Evolutionary conservation across 2,329 filamentous ascomycete genomes (phyloP), one percentile per base, ranked within the genome.

Genomic region (Sclerotinia borealis): DNA sequence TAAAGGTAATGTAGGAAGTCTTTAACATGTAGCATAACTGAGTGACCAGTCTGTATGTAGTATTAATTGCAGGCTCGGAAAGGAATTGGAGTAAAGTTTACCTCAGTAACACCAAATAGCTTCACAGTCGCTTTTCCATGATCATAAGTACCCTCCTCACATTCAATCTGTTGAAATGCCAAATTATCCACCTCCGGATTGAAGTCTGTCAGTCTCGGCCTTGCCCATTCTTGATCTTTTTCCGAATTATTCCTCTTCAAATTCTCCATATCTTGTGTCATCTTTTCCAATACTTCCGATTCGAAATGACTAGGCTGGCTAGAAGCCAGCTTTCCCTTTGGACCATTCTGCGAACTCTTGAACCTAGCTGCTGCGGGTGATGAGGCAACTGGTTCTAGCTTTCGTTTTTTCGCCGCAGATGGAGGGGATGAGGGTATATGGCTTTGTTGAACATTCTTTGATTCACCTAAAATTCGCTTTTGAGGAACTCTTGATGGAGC

Each of bases 1-100:
- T 96, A 99, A 63, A 99, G 85, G 74, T 99, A 99, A 75, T 99
- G 95, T 70, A 92, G 88, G 77, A 99, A 99, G 73, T 92, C 91
- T 19, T 91, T 96, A 67, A 99, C 93, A 75, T 99, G 95, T 15
- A 99, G 81, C 76, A 99, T 85, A 45, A 96, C 92, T 3, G 95
- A 99, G 76, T 99, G 89, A 61, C 95, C 95, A 65, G 80, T 75
- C 71, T 85, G 77, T 1, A 62, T 37, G 60, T 50, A 29, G 49
- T 60, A 58, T 72, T 61, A 72, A 67, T 52, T 52, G 27, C 29
- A 19, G 62, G n/a, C 37, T 10, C 49, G 43, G 47, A 29, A 22
- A 56, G 25, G 45, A 25, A 37, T 11, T 5, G 29, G 25, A 13
- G 27, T 11, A 37, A n/a, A 54, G 69, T 74, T 63, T 76, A 86